Percentiles rank a stretch among this genome's conserved stretches.
These are phyloP conservation scores for Dichotomocladium elegans DNA, from an alignment of 371 early-diverging fungal species.

Conservation along the genomic window DNA sequence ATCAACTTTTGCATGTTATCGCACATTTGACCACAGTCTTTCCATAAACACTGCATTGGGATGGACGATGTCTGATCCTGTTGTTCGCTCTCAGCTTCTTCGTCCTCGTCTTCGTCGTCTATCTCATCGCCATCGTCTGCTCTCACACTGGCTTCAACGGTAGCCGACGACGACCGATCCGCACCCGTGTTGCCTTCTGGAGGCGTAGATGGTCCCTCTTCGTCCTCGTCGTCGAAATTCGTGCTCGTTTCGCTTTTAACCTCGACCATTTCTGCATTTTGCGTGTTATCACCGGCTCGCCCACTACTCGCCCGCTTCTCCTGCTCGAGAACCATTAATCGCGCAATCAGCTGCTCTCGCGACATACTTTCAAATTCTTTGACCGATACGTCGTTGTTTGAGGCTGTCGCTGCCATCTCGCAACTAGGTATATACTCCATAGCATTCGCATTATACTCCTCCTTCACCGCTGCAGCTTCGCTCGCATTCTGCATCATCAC, in stretches of 20 bases:
- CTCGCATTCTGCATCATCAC: neutral
- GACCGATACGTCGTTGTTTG: conserved; percentile 10
- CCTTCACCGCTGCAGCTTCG: neutral
- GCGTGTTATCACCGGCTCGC: neutral
- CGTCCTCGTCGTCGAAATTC: conserved; percentile 18
- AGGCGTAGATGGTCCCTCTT: conserved; percentile 17
- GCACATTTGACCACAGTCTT: conserved; percentile 46
- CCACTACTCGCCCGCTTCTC: conserved; percentile 16
- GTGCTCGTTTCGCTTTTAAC: conserved; percentile 18
- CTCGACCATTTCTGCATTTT: conserved; percentile 2
- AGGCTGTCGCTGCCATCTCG: conserved; percentile 5
- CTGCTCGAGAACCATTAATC: conserved; percentile 20
- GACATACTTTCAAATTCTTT: conserved; percentile 24
- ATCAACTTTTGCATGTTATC: conserved; percentile 45
- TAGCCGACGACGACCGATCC: neutral
- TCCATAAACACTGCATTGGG: conserved; percentile 52
- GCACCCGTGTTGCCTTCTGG: conserved; percentile 5
- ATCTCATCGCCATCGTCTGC: conserved; percentile 9
- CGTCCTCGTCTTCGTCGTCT: conserved; percentile 13
- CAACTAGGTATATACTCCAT: no score
- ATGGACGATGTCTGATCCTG: conserved; percentile 6
- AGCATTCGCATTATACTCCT: no score
- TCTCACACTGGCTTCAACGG: neutral
- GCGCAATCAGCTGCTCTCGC: conserved; percentile 24
- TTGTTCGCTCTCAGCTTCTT: conserved; percentile 5